Evolutionary conservation across 352 stramenopile species (phyloP).

Genomic region (Thraustochytrium sp.): DNA sequence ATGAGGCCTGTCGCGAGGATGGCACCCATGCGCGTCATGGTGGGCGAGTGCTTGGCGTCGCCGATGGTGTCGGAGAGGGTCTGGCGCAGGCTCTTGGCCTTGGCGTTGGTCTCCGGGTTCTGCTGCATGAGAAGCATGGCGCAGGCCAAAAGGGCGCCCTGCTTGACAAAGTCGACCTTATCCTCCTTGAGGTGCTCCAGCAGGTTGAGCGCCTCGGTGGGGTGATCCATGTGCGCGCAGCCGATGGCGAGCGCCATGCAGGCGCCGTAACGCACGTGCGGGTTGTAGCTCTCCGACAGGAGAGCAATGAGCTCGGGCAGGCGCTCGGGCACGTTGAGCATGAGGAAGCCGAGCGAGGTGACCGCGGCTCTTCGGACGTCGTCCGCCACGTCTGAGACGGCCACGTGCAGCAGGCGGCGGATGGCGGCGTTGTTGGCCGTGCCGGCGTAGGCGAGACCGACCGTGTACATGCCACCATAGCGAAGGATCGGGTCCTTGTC

Average conservation of each 20-base stretch:
- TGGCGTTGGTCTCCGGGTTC: slow-evolving; percentile 72
- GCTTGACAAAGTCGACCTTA: slow-evolving; percentile 95
- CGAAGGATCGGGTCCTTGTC: slow-evolving; percentile 96
- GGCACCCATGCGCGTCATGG: slow-evolving; percentile 97
- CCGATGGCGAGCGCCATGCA: slow-evolving; percentile 97
- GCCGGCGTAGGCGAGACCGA: slow-evolving; percentile 93
- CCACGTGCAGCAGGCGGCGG: slow-evolving; percentile 91
- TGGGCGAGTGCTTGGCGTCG: slow-evolving; percentile 91
- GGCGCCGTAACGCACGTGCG: slow-evolving; percentile 96
- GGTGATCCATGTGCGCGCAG: slow-evolving; percentile 79
- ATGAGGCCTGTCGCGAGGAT: slow-evolving; percentile 94
- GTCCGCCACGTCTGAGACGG: slow-evolving; percentile 96
- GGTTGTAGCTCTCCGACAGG: slow-evolving; percentile 98
- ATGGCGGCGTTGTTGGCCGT: slow-evolving; percentile 95
- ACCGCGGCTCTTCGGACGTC: slow-evolving; percentile 96
- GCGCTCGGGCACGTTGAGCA: slow-evolving; percentile 94
- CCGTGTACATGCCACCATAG: slow-evolving; percentile 95
- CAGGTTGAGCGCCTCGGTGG: slow-evolving; percentile 87
- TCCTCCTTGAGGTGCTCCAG: slow-evolving; percentile 96
- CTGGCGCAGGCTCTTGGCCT: slow-evolving; percentile 71
- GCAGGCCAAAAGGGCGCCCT: slow-evolving; percentile 91
- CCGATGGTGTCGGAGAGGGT: slow-evolving; percentile 51
- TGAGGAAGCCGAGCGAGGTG: slow-evolving; percentile 92
- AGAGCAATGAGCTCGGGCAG: slow-evolving; percentile 79
- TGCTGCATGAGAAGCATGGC: slow-evolving; percentile 99